A percentile compares a stretch with the other conserved stretches of the same genome.
Conservation (phyloP, 352 stramenopile species). For the Phytophthora vignae region DNA sequence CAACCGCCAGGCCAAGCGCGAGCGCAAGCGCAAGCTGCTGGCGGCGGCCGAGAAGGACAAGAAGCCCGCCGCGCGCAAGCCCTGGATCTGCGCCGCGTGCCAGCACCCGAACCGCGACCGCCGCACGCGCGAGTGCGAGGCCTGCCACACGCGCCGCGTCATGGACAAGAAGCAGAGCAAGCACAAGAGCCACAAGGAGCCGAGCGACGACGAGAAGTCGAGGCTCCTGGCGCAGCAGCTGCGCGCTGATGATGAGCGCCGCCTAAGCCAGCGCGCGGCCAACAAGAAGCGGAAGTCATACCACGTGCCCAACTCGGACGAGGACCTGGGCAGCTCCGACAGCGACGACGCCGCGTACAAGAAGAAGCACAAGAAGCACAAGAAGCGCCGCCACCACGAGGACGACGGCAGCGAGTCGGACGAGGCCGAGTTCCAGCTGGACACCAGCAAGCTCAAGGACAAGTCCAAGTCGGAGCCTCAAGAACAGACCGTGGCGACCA, state of each 20-base stretch:
- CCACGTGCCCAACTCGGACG: slow-evolving; percentile 82
- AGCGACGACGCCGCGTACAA: slow-evolving; percentile 49
- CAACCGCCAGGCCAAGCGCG: slow-evolving; percentile 65
- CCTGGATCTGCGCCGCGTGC: slow-evolving; percentile 62
- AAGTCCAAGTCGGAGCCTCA: slow-evolving; percentile 17
- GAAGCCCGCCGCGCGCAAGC: slow-evolving; percentile 23
- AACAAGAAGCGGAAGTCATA: slow-evolving; percentile 85
- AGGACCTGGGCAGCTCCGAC: slow-evolving; percentile 62
- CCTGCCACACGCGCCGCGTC: slow-evolving; percentile 45
- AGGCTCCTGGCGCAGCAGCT: slow-evolving; percentile 23
- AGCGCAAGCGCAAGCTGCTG: slow-evolving; percentile 54
- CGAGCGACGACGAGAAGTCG: slow-evolving; percentile 39
- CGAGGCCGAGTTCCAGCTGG: slow-evolving; percentile 49
- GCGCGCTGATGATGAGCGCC: slow-evolving; percentile 38
- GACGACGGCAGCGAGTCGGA: slow-evolving; percentile 55
- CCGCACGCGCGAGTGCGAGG: slow-evolving; percentile 48
- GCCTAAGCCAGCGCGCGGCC: slow-evolving; percentile 65
- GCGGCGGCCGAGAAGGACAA: slow-evolving; percentile 13
- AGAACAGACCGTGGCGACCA: slow-evolving; percentile 14
- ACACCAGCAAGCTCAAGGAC: slow-evolving; percentile 45
- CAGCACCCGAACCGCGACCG: slow-evolving; percentile 54
- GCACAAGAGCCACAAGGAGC: slow-evolving; percentile 26
- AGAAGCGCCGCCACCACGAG: slow-evolving; percentile 35
- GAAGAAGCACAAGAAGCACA: slow-evolving; percentile 38
- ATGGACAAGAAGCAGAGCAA: slow-evolving; percentile 33